Percentiles rank a stretch among this genome's conserved stretches.
Conservation (phyloP, 352 stramenopile species). For the Globisporangium polare region DNA sequence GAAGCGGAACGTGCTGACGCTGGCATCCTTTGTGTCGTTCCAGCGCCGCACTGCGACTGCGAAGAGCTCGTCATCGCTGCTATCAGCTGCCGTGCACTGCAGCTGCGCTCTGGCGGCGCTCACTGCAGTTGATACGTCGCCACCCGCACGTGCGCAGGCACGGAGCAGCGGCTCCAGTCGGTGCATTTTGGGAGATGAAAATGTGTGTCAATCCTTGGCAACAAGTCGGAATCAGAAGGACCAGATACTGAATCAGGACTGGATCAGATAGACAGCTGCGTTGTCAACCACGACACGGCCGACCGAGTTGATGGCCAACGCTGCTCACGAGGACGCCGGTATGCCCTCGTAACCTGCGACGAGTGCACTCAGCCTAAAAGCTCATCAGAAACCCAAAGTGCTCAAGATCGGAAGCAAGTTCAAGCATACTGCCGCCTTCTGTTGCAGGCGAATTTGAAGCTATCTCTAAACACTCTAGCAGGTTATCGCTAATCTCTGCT, state of each 20-base stretch:
- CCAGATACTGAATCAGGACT: neutral
- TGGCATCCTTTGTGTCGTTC: neutral
- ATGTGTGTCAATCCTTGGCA: neutral
- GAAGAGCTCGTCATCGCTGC: slow-evolving; percentile 19
- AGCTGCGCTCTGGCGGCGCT: neutral
- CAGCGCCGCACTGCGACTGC: slow-evolving; percentile 13
- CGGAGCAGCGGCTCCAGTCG: slow-evolving; percentile 4
- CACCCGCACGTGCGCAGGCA: neutral
- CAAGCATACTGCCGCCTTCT: neutral
- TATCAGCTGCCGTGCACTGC: neutral
- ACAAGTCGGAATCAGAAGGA: neutral
- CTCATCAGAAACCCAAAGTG: too few species aligned
- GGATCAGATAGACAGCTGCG: neutral
- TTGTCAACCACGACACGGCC: neutral
- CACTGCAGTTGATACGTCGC: neutral
- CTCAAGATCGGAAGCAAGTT: neutral
- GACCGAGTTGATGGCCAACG: neutral
- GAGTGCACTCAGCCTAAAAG: too few species aligned
- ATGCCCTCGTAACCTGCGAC: too few species aligned
- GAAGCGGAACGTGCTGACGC: slow-evolving; percentile 13
- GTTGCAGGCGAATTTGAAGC: neutral
- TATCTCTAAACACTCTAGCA: neutral
- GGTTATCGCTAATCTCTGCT: neutral
- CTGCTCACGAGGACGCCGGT: too few species aligned
- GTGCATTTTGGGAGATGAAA: neutral